Base-by-base conservation (phyloP, 768 basidiomycete genomes). In the Termitomyces titanicus region DNA sequence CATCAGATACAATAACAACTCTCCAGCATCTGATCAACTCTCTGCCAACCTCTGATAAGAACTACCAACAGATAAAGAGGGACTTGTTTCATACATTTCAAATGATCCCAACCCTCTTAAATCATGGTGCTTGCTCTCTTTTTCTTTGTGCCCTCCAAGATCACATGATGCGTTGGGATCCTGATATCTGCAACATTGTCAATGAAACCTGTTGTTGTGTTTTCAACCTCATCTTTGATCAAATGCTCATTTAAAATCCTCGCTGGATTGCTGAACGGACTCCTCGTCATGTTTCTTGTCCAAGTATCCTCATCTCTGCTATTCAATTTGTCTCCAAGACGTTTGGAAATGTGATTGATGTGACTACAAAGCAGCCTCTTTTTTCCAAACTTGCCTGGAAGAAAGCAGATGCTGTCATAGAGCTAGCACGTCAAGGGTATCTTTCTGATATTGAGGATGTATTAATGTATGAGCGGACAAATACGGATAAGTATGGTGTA, bases 111-210 rank as follows among this genome's bases (percentile, higher is more conserved):
- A 55, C 48, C 6, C 17, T 48, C 58, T 15, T 60, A 7, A 51
- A 61, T 48, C 62, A 64, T 60, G 61, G 63, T 20, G 37, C 56
- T 20, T 43, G 65, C 18, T 57, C 61, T 15, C 48, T 49, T 3
- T 68, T 63, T 49, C 51, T 62, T 39, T 27, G 39, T 7, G 56
- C 62, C 25, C 64, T 68, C 8, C 61, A 54, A 9, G 66, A 66
- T 44, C 66, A 67, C 31, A 47, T 64, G 1, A 43, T 68, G 47
- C 55, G 56, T 1, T 68, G 66, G 66, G 66, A 68, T 50, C 64
- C 64, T 2, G 55, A n/a, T 9, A 11, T 47, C 1, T 46, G 54
- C 3, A 17, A 20, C 20, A 8, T 15, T 22, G 67, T 67, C 13
- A 61, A 65, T 44, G 29, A 42, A 34, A 52, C 47, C 0, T 67